Evolutionary conservation across 2,329 filamentous ascomycete species (phyloP), one percentile per base, ranked within the genome.

Genomic region (Epichloe amarillans): DNA sequence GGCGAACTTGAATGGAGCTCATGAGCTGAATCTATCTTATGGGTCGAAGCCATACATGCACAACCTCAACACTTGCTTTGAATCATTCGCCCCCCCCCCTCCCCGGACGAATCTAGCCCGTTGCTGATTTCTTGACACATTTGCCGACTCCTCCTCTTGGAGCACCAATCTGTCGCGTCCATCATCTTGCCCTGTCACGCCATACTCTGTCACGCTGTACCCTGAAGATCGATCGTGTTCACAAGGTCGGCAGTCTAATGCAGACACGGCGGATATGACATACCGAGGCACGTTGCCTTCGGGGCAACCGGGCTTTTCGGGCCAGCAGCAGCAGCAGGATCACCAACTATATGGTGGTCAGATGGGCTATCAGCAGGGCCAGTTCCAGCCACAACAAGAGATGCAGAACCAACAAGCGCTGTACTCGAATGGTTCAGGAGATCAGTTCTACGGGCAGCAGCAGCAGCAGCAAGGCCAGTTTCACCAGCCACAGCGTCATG

Each of bases 211-310:
- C 38, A 23, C 26, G n/a, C 30, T 11, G 4, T 10, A 33, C 23
- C 33, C 23, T 19, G 19, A 19, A 30, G 17, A 23, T 15, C 26
- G 2, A 10, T 46, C 38, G 43, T 41, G 21, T 21, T 33, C 33
- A 10, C 36, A 14, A 15, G 26, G 10, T 11, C 17, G 19, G 30
- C 14, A 51, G 50, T 52, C 54, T 54, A 51, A 57, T 55, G 55
- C 55, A 49, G 55, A 54, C 43, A 41, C 54, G 52, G 49, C 55
- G 52, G 64, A 58, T 56, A 68, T 71, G 65, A 68, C 61, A 58
- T 67, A 64, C 60, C 58, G 60, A 55, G 62, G 62, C 58, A 52
- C 55, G 47, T 55, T 62, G 60, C 61, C 61, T 53, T 52, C 61
- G 51, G 61, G 60, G 55, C 59, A 58, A 51, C 47, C 49, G 54